phyloP scores from a whole-genome alignment of 805 yeast genomes.

The Kazachstania viticola region DNA sequence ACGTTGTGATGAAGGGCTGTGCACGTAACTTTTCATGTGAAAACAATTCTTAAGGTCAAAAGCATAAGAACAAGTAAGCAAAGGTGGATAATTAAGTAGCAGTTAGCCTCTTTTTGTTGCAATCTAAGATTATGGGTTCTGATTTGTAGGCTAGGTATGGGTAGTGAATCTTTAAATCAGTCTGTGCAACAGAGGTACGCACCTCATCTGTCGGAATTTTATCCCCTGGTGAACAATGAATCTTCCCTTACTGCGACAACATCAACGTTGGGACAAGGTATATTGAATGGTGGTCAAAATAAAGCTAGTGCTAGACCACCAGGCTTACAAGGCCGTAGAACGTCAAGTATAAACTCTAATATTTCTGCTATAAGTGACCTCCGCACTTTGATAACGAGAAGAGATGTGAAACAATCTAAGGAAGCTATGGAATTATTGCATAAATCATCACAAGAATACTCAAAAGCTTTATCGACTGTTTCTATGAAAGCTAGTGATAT shows the following conservation, averaged over 20 bases:
- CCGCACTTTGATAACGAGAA: slow-evolving; percentile 47
- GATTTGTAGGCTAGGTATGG: too few relatives aligned
- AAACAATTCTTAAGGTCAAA: too few relatives aligned
- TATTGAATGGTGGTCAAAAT: background rate
- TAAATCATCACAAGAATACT: slow-evolving; percentile 37
- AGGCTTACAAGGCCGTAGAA: slow-evolving; percentile 8
- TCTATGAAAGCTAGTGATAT: slow-evolving; percentile 56
- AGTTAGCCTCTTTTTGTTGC: too few relatives aligned
- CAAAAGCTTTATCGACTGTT: slow-evolving; percentile 24
- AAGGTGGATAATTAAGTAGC: background rate
- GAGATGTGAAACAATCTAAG: slow-evolving; percentile 43
- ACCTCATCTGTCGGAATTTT: slow-evolving; percentile 50
- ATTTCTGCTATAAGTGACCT: slow-evolving; percentile 42
- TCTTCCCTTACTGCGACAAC: background rate
- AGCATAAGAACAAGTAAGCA: too few relatives aligned
- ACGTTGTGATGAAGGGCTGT: too few relatives aligned
- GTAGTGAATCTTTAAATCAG: background rate
- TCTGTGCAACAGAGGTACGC: slow-evolving; percentile 19
- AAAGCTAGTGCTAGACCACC: too few relatives aligned
- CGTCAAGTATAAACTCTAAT: slow-evolving; percentile 33
- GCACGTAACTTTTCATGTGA: too few relatives aligned
- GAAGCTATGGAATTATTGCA: slow-evolving; percentile 39
- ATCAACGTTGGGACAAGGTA: background rate
- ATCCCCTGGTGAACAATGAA: slow-evolving; percentile 35
- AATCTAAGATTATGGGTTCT: too few relatives aligned